Base-by-base conservation (phyloP, 2,329 filamentous ascomycete species). In the Nemania sp. region DNA sequence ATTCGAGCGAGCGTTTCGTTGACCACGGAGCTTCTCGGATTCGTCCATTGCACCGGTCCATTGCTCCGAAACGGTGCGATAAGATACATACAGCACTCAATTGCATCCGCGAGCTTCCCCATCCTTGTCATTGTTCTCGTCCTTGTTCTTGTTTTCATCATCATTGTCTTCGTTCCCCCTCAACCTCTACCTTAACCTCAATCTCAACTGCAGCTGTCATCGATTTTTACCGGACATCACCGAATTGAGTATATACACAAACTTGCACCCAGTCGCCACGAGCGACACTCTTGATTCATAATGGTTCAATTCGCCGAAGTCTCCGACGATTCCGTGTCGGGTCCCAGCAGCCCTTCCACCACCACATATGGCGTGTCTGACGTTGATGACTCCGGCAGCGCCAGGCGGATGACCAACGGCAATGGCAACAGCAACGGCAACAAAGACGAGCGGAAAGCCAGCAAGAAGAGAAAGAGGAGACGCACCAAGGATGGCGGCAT, bases 221-320 rank as follows among this genome's bases (percentile, higher is more conserved):
- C 12, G 5, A 12, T 37, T 15, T 15, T 30, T 20, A 1, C 6
- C n/a, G 24, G 15, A 26, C 24, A 20, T 14, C 24, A 6, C 41
- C 17, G 39, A 26, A 17, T 24, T 37, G 11, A 52, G 24, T 14
- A 51, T 50, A 31, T 31, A 30, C 31, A 52, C 50, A 46, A 40
- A 26, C 20, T 40, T 48, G 42, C 37, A 11, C 15, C 22, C n/a
- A 11, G 6, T 22, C 22, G 14, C 39, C 24, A 28, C 20, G 14
- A 17, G 8, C 9, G 36, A 43, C 24, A 12, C 26, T 19, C 37
- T 17, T 23, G 31, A 14, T 14, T n/a, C 52, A 63, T 59, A 50
- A 72, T 72, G 70, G 69, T 61, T 41, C 62, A 65, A 23, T 66
- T 64, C 53, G 45, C 54, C 43, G 49, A 63, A 14, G n/a, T 26